Base-by-base conservation (phyloP, 306 rosid genomes). In the Medicago arabica region DNA sequence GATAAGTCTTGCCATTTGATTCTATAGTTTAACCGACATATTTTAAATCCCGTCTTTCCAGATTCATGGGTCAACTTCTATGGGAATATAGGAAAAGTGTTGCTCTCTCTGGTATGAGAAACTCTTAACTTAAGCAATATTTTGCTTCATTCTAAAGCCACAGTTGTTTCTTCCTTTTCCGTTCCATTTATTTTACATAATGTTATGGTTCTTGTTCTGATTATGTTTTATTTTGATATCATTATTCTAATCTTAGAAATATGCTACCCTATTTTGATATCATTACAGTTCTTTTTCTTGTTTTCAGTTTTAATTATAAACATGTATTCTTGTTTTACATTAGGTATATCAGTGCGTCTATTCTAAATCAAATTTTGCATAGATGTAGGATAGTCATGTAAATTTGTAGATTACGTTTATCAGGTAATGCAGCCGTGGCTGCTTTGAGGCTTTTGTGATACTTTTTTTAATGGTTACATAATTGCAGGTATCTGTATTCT, bases 1-100 rank as follows among this genome's bases (percentile, higher is more conserved):
- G 71, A 72, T 72, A 14, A 74, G 28, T 49, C 43, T 7, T 68
- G 43, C 15, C 67, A 69, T 74, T 15, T 72, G 47, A 78, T 58
- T 78, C 10, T 25, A 28, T 85, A 68, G 34, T 51, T 66, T 76
- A 7, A 51, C 50, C 69, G 55, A 78, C 75, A 47, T 58, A 7
- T 76, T 75, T 44, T 47, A 82, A 75, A 74, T 67, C 49, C 28
- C 18, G 11, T 17, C 31, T 84, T 86, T 85, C 46, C 93, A 92
- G 98, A 66, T 89, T 95, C 98, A 46, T 92, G 95, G 98, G 90
- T 92, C 72, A 95, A 92, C 91, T 95, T 95, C 44, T 92, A 92
- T 72, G 98, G 97, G 55, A 90, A 95, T 51, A 80, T 89, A 23
- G 98, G 97, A 57, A 95, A 95, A 89, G 82, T 92, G 54, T 39